Conservation (phyloP, 257 asterid species). For the Salvia hispanica region DNA sequence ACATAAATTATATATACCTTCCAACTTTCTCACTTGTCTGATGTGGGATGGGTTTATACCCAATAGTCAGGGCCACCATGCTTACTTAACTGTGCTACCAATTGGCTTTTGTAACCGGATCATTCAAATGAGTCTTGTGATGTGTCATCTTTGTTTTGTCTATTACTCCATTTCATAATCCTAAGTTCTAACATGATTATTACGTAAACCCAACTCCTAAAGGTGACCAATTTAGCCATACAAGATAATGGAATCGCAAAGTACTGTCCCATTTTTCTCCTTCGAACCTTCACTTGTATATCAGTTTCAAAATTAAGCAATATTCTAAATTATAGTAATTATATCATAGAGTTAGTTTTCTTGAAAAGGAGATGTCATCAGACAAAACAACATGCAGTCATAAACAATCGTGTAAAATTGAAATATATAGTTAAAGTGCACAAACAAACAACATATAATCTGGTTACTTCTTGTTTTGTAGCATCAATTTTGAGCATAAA, state of each 20-base stretch:
- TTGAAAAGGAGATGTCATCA: slow-evolving; percentile 2
- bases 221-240: slow-evolving; percentile 15
- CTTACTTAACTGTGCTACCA: too few relatives aligned
- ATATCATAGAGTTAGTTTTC: neutral
- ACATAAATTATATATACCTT: too few relatives aligned
- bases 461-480: slow-evolving; percentile 24
- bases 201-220: neutral
- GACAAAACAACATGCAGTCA: slow-evolving; percentile 6
- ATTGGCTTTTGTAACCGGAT: too few relatives aligned
- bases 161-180: too few relatives aligned
- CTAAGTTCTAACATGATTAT: too few relatives aligned
- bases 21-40: too few relatives aligned
- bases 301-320: neutral
- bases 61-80: too few relatives aligned
- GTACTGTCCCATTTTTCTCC: slow-evolving; percentile 8
- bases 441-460: slow-evolving; percentile 22
- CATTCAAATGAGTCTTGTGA: too few relatives aligned
- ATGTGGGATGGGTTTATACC: too few relatives aligned
- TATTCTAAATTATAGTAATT: neutral
- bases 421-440: slow-evolving; percentile 1
- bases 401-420: slow-evolving; percentile 7
- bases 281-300: neutral
- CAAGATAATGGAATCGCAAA: slow-evolving; percentile 28
- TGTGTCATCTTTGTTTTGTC: too few relatives aligned
- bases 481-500: slow-evolving; percentile 27